Evolutionary conservation across 169 alveolate genomes (phyloP), one percentile per base, ranked within the genome.

Genomic region (Cryptosporidium sp.): DNA sequence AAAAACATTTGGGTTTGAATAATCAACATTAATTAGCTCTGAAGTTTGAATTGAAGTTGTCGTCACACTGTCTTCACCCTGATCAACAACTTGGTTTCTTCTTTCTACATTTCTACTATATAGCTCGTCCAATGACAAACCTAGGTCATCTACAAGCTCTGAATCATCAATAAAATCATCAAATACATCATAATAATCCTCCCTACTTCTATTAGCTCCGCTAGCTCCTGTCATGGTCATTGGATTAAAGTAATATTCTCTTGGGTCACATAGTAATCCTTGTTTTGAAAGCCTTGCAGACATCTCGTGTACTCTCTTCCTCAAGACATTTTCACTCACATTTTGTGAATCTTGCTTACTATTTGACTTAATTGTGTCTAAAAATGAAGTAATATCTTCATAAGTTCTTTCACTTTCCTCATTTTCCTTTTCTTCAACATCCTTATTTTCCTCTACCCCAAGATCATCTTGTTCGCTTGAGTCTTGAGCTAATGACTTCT

Each of bases 291-390:
- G 75, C 43, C 89, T 80, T 21, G 89, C 45, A 61, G 89, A 80
- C 89, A 80, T 80, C 18, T 80, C 89, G 23, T 80, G 89, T n/a
- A 80, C 89, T 62, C 89, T 80, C 62, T 45, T 80, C 16, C 89
- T 59, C 31, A 80, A 50, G 10, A 37, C 80, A 65, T 80, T 80
- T 45, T 80, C 89, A 62, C 37, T 80, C 45, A 41, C 62, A 62
- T 43, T 41, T 61, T 35, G 43, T 8, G 68, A 41, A 14, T 65
- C 67, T 26, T 58, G 48, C 26, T 80, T 80, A 65, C 26, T 80
- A 31, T 41, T 62, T 2, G 89, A 80, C 41, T 80, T 80, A 41
- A 80, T 80, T 9, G 89, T 80, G 18, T 80, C 75, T n/a, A 80
- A 65, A 80, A 80, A 80, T 18, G 69, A 43, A 26, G 89, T 80